Evolutionary conservation across 805 yeast genomes (phyloP), one percentile per base, ranked within the genome.

Genomic region (Lipomyces lipofer): DNA sequence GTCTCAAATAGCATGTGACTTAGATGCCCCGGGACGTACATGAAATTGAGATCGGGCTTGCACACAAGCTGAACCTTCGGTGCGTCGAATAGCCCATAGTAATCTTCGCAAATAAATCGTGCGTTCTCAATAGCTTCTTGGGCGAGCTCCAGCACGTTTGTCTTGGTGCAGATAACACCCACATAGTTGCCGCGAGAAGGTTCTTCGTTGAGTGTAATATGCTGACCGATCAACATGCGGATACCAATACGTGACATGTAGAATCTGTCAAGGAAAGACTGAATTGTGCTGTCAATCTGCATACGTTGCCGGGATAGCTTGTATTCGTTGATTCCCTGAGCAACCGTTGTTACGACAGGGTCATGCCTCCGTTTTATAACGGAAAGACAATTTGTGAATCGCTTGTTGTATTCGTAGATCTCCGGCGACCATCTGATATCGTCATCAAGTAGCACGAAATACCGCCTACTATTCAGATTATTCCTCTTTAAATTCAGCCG

Each of bases 161-260:
- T 88, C 64, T 85, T 81, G 15, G 94, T 83, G 68, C 95, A 88
- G 43, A 89, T 88, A 54, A 90, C 88, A 2, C 97, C 96, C 35
- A 89, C 96, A 69, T 86, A 90, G 67, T 88, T 84, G 32, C 76
- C 78, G 17, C 77, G 70, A 36, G 69, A 63, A 17, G 85, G 86
- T 45, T 85, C 83, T 75, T 80, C 79, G 71, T 83, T 84, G 48
- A 89, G 77, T 1, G 96, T 92, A 60, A 89, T 85, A 65, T 89
- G 95, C 72, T 89, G 97, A n/a, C 96, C 97, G 65, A 89, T 87
- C 38, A 89, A 78, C 95, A 90, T 90, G 60, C 97, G 78, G 57
- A 90, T 90, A 1, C 97, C 97, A 58, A 90, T 90, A 54, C 96
- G 78, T 49, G 89, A 84, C 90, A 89, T 84, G 74, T 90, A 89